Evolutionary conservation across 805 yeast genomes (phyloP).

Genomic region (Schwanniomyces occidentalis): DNA sequence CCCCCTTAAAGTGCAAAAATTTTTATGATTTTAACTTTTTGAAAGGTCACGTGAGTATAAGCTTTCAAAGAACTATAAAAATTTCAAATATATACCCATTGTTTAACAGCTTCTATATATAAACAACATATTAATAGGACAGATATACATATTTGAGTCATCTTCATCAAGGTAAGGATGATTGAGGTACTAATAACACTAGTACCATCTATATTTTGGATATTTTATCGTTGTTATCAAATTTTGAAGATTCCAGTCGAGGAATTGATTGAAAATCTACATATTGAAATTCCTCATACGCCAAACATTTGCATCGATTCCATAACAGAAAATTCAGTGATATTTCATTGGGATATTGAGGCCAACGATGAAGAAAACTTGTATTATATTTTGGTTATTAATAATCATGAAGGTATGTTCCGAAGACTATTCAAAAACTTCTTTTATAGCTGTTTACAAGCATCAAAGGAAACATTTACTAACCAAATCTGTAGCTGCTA

Average conservation of each 20-base stretch:
- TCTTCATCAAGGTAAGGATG: slow-evolving; percentile 21
- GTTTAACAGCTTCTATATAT: no score
- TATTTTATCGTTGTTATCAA: slow-evolving; percentile 37
- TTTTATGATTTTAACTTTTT: no score
- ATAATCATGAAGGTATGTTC: slow-evolving; percentile 26
- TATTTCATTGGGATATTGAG: slow-evolving; percentile 57
- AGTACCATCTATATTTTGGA: slow-evolving; percentile 39
- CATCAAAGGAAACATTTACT: slow-evolving; percentile 4
- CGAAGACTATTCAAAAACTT: neutral
- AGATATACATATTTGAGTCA: no score
- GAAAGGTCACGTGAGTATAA: no score
- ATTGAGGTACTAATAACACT: slow-evolving; percentile 34
- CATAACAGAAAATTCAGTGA: slow-evolving; percentile 45
- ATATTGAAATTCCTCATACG: slow-evolving; percentile 55
- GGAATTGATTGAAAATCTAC: slow-evolving; percentile 45
- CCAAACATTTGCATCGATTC: slow-evolving; percentile 58
- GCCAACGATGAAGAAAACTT: slow-evolving; percentile 28
- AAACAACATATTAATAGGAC: no score
- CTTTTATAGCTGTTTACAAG: no score
- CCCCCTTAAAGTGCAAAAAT: no score
- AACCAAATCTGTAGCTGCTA: slow-evolving; percentile 23
- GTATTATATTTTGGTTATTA: slow-evolving; percentile 33
- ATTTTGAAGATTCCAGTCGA: slow-evolving; percentile 47
- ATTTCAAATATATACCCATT: no score
- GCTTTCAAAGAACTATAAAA: no score